These are phyloP conservation scores for Epicoccum nigrum DNA, from an alignment of 2,329 filamentous ascomycete genomes.

Conservation along the genomic window DNA sequence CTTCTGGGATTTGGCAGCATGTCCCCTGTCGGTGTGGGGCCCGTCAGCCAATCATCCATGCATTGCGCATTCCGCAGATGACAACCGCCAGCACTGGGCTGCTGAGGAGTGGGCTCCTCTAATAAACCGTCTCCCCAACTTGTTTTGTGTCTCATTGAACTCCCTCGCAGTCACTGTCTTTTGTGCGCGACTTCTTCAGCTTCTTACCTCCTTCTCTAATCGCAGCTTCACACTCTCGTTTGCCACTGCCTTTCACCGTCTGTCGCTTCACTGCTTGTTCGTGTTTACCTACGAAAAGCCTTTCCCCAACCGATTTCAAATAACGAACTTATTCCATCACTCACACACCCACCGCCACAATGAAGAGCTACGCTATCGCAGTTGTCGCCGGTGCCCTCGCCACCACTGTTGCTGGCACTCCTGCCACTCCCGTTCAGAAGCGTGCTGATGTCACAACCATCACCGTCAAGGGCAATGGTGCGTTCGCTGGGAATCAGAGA, in stretches of 20 bases:
- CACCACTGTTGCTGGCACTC: constrained; percentile 52
- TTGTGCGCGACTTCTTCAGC: constrained; percentile 14
- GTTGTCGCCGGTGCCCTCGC: constrained; percentile 55
- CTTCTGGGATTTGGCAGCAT: constrained; percentile 15
- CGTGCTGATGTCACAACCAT: constrained; percentile 58
- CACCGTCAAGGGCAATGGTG: constrained; percentile 67
- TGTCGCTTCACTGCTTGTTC: constrained; percentile 7
- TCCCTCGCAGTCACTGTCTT: constrained; percentile 17
- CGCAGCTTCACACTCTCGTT: constrained; percentile 14
- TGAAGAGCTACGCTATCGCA: constrained; percentile 60
- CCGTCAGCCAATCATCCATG: constrained; percentile 6
- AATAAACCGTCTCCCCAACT: constrained; percentile 17
- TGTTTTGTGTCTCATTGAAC: constrained; percentile 13
- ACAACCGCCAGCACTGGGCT: constrained; percentile 10
- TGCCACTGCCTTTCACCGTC: constrained; percentile 14
- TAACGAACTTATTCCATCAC: constrained; percentile 14
- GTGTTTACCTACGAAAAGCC: constrained; percentile 7
- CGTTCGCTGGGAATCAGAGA: constrained; percentile 15
- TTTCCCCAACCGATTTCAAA: not conserved
- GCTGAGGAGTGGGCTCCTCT: constrained; percentile 6
- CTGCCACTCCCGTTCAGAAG: constrained; percentile 47
- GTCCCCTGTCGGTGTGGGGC: constrained; percentile 16
- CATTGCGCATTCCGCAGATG: constrained; percentile 13
- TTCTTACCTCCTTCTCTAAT: constrained; percentile 11
- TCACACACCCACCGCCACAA: constrained; percentile 37